phyloP scores from a whole-genome alignment of 176 grass and related monocot genomes.

The Cenchrus purpureus region DNA sequence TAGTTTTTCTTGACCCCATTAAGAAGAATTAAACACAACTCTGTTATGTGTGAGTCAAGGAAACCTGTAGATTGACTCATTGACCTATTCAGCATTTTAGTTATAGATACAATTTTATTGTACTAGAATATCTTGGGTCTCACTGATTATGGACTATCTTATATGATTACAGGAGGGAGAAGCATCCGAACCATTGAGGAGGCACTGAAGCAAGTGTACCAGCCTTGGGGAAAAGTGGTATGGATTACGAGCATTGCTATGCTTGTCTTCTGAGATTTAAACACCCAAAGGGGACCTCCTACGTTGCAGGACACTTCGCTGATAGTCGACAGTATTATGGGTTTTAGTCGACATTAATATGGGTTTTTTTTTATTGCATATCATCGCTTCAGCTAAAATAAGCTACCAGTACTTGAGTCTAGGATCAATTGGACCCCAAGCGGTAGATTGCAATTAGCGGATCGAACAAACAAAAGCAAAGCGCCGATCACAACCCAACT shows the following conservation, averaged over 20 bases:
- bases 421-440: no score
- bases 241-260: neutral
- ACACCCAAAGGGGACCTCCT: neutral
- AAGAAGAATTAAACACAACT: no score
- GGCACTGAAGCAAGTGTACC: neutral
- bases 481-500: no score
- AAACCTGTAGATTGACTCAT: no score
- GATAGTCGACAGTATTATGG: neutral
- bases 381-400: neutral
- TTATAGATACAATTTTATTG: no score
- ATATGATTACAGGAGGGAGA: neutral
- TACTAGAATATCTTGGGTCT: neutral
- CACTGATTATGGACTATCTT: neutral
- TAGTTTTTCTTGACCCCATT: no score
- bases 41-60: no score
- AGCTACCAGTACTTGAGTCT: no score
- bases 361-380: no score
- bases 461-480: no score
- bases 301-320: neutral
- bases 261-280: neutral
- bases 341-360: neutral
- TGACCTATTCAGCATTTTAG: no score
- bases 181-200: neutral
- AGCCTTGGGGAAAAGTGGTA: neutral
- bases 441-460: no score